Base-by-base conservation (phyloP, 352 stramenopile genomes). In the Globisporangium irregulare region DNA sequence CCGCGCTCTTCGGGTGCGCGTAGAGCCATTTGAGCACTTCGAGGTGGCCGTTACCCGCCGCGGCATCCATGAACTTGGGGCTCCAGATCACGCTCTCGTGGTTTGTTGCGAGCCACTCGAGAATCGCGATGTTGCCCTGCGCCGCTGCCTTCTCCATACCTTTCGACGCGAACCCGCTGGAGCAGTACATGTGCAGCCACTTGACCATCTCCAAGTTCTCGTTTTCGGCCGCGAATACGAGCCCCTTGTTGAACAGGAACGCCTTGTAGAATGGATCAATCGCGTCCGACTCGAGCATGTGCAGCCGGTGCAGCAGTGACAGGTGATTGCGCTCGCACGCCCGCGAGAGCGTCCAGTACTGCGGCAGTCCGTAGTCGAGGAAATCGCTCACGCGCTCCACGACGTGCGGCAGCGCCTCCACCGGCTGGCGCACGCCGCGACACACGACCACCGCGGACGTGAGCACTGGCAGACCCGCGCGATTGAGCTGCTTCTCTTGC, bases 101-200 rank as follows among this genome's bases (percentile, higher is more conserved):
- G 25, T 61, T 41, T 3, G 43, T 18, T 10, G 48, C 34, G 22
- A 73, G 68, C 63, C 55, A 73, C 34, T 41, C 41, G 25, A 73
- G 48, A 18, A 67, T 41, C 15, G 34, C 41, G 20, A 73, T 14
- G 54, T 71, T 29, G 29, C 68, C 57, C 27, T 25, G 32, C 6
- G 36, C 54, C 10, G 64, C 54, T 4, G 68, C 68, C 29, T 54
- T 36, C 32, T 73, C 67, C 60, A 74, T 69, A 18, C 66, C 69
- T 20, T 69, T 68, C 10, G 41, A 36, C 15, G 32, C 59, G 25
- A 69, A 69, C 10, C 69, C 69, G 0, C 3, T 25, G 1, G 65
- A 41, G 14, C 69, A 69, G 58, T 74, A 66, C 46, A n/a, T 64
- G 53, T 72, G 58, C 15, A 74, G 64, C 62, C 56, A 74, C 24